Conservation (phyloP, 2,329 filamentous ascomycete species). For the Fonsecaea multimorphosa region DNA sequence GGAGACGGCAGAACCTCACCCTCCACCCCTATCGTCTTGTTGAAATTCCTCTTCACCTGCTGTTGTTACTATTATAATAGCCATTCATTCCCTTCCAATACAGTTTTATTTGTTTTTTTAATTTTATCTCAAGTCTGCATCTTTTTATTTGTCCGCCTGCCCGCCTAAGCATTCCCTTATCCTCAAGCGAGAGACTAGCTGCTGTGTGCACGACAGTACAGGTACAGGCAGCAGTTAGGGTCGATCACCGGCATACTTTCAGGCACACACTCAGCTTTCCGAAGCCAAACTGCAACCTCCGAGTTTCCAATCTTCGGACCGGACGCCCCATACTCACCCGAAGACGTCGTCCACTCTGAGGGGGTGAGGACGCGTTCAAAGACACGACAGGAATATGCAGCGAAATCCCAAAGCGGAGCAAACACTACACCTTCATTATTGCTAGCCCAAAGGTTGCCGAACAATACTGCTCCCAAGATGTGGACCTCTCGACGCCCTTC, state of each 20-base stretch:
- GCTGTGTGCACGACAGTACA: neutral
- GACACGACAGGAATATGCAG: conserved; percentile 13
- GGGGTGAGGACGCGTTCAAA: neutral
- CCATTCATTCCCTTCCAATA: neutral
- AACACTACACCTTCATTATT: conserved; percentile 5
- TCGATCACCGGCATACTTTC: neutral
- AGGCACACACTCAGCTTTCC: neutral
- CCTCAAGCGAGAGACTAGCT: conserved; percentile 14
- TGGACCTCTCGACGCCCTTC: conserved; percentile 26
- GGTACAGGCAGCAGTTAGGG: conserved; percentile 1
- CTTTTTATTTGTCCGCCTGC: neutral
- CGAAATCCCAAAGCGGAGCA: conserved; percentile 13
- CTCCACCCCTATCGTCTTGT: neutral
- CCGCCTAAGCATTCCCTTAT: conserved; percentile 6
- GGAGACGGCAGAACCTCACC: conserved; percentile 1
- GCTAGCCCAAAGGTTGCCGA: neutral
- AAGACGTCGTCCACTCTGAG: neutral
- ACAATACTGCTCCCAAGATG: conserved; percentile 23
- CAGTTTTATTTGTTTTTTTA: neutral
- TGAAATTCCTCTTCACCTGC: neutral
- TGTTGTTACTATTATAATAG: conserved; percentile 7
- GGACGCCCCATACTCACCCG: neutral
- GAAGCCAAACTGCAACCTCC: neutral
- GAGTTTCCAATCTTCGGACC: neutral
- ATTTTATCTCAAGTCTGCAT: conserved; percentile 8